Evolutionary conservation across 2,329 filamentous ascomycete species (phyloP).

Genomic region (Trichoderma sp.): DNA sequence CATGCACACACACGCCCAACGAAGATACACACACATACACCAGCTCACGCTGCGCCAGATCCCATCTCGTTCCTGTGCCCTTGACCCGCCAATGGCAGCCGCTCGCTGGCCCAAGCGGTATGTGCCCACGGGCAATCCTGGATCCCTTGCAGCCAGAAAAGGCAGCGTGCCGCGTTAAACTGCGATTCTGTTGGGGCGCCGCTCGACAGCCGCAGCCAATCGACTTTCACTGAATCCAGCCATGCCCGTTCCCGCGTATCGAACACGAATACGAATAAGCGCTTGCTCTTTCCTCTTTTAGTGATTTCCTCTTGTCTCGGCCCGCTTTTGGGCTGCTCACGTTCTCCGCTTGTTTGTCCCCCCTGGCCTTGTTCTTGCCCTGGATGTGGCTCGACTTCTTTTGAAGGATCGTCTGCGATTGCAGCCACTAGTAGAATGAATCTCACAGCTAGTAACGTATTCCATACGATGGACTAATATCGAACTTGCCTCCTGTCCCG

Average conservation of each 20-base stretch:
- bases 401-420: background rate
- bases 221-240: slow-evolving; percentile 11
- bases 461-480: background rate
- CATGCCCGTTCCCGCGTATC: slow-evolving; percentile 18
- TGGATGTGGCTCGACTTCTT: background rate
- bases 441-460: too few relatives aligned
- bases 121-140: background rate
- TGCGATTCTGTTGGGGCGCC: slow-evolving; percentile 14
- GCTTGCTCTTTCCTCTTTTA: too few relatives aligned
- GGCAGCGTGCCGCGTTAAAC: background rate
- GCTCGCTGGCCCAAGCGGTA: background rate
- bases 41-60: slow-evolving; percentile 10
- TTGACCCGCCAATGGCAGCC: slow-evolving; percentile 2
- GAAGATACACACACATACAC: slow-evolving; percentile 3
- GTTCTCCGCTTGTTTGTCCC: slow-evolving; percentile 7
- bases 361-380: background rate
- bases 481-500: background rate
- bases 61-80: slow-evolving; percentile 23
- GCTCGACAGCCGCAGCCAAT: background rate
- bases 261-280: slow-evolving; percentile 35
- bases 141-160: slow-evolving; percentile 26
- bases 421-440: background rate
- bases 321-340: slow-evolving; percentile 12
- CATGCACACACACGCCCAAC: slow-evolving; percentile 13
- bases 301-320: background rate